Base-by-base conservation (phyloP, 345 rosid genomes). In the Hibiscus mutabilis region DNA sequence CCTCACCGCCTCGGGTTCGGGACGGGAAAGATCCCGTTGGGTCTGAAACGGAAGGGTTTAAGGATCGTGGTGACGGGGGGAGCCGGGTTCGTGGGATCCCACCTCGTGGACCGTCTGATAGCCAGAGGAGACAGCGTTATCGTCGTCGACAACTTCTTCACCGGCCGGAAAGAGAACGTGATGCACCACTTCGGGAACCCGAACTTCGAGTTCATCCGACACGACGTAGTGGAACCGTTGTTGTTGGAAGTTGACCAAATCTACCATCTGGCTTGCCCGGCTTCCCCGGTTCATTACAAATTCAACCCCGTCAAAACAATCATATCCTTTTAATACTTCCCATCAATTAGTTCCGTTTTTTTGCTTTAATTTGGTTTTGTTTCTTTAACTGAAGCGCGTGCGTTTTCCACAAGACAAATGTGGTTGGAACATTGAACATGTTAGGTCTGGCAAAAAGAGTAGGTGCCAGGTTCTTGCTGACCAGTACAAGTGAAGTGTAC, bases 231-330 rank as follows among this genome's bases (percentile, higher is more conserved):
- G 0, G 98, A 94, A 70, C 96, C 97, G 0, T 73, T 94, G 35
- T 79, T 94, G 59, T 79, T 94, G 0, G 98, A 94, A 77, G 98
- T 94, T 62, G 98, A 94, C 80, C 98, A 94, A 93, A 94, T 94
- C 95, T 94, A 94, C 70, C 98, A 94, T 55, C 83, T 94, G 25
- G 98, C 98, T 0, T 94, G 98, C 53, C 98, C 98, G 9, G 98
- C 98, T 13, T 94, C 98, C 16, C 98, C 98, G 0, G 98, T 94
- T 9, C 98, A 94, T 76, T 94, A 91, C 89, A 94, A 94, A 78
- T 85, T 85, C 85, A 94, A 94, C 74, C 98, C 98, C 29, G 96
- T 94, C 80, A 94, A 94, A 83, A 94, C 98, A 0, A 94, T 94
- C 40, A 86, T 84, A 86, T 84, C 90, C 88, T 29, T n/a, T n/a